phyloP scores from a whole-genome alignment of 192 early-diverging fungal species.

The Mortierella claussenii region DNA sequence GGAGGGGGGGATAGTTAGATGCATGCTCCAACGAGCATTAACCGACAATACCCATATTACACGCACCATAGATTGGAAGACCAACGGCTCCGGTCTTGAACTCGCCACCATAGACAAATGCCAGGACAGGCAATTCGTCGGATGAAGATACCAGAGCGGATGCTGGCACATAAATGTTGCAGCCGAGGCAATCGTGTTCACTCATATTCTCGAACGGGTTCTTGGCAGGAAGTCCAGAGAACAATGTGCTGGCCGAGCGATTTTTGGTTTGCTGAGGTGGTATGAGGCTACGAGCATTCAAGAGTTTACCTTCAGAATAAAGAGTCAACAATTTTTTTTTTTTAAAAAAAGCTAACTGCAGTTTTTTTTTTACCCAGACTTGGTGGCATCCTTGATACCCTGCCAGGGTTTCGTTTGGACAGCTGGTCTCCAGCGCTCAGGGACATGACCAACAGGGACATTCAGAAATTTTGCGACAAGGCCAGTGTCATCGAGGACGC shows the following conservation, averaged over 20 bases:
- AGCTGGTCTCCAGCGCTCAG: conserved; percentile 35
- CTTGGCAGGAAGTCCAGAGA: not conserved
- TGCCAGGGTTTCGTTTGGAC: conserved; percentile 19
- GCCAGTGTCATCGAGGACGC: too few relatives aligned
- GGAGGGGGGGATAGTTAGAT: not conserved
- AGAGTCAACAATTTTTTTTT: not conserved
- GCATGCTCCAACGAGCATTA: not conserved
- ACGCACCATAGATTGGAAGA: conserved; percentile 4
- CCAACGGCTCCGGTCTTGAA: conserved; percentile 1
- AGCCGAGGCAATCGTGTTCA: conserved; percentile 11
- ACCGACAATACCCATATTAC: not conserved
- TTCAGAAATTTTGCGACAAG: conserved; percentile 27
- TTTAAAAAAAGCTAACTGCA: not conserved
- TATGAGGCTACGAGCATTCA: not conserved
- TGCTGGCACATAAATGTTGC: conserved; percentile 19
- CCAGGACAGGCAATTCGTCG: conserved; percentile 7
- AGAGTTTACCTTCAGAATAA: not conserved
- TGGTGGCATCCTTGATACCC: conserved; percentile 20
- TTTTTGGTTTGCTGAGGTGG: conserved; percentile 6
- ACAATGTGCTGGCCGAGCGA: not conserved
- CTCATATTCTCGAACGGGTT: conserved; percentile 3
- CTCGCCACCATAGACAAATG: conserved; percentile 13
- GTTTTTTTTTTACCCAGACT: conserved; percentile 14
- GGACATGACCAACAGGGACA: conserved; percentile 26
- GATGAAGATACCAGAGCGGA: not conserved